A percentile compares a stretch with the other conserved stretches of the same genome.
These are phyloP conservation scores for Cladosporium sp. DNA, from an alignment of 2,329 filamentous ascomycete genomes.

Conservation along the genomic window DNA sequence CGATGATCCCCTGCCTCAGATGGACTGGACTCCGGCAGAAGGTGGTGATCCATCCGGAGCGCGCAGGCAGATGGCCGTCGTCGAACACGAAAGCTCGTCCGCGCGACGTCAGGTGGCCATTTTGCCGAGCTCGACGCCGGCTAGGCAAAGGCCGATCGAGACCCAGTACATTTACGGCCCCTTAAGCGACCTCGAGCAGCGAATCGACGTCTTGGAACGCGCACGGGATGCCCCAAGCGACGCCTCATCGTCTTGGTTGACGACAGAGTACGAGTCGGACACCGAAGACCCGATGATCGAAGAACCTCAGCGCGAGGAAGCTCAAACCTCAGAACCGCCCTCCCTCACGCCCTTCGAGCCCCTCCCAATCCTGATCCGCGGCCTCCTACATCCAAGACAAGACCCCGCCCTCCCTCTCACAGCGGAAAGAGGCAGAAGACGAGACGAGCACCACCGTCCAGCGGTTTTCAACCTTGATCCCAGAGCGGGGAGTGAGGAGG, in stretches of 20 bases:
- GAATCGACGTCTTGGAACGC: too few relatives aligned
- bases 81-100: background rate
- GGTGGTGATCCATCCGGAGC: slow-evolving; percentile 1
- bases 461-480: background rate
- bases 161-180: too few relatives aligned
- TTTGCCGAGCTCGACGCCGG: background rate
- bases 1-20: background rate
- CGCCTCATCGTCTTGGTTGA: too few relatives aligned
- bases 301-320: too few relatives aligned
- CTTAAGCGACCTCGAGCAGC: too few relatives aligned
- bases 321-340: too few relatives aligned
- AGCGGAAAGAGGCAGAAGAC: background rate
- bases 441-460: background rate
- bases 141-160: too few relatives aligned
- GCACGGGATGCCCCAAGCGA: too few relatives aligned
- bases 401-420: background rate
- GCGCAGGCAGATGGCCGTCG: background rate
- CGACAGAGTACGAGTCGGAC: too few relatives aligned
- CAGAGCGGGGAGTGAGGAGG: background rate
- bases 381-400: background rate
- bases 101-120: background rate
- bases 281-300: background rate
- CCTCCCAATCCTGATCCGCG: background rate
- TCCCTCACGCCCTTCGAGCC: background rate
- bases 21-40: background rate